phyloP scores from a whole-genome alignment of 2,329 filamentous ascomycete genomes.

The Beauveria asiatica region DNA sequence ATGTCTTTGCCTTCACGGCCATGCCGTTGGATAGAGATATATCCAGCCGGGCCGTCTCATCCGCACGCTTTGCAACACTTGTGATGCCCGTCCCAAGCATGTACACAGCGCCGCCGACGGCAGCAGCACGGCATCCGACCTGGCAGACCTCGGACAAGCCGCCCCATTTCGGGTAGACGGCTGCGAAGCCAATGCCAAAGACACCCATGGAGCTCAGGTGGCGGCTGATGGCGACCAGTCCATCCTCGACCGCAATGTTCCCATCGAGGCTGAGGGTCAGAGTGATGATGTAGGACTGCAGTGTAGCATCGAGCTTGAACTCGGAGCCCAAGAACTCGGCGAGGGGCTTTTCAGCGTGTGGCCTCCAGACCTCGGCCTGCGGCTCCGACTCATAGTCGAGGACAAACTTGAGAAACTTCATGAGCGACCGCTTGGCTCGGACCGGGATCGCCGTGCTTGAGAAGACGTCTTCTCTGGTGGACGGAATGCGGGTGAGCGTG shows the following conservation, averaged over 20 bases:
- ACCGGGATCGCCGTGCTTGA: slow-evolving; percentile 65
- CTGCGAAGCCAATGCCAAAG: slow-evolving; percentile 82
- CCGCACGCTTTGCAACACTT: slow-evolving; percentile 17
- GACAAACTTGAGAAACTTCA: slow-evolving; percentile 91
- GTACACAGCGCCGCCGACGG: slow-evolving; percentile 86
- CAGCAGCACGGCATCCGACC: slow-evolving; percentile 80
- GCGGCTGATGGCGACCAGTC: slow-evolving; percentile 63
- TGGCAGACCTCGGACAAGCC: slow-evolving; percentile 83
- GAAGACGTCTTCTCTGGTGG: slow-evolving; percentile 87
- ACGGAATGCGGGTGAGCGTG: slow-evolving; percentile 64
- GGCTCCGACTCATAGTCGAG: slow-evolving; percentile 56
- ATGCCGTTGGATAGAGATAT: slow-evolving; percentile 50
- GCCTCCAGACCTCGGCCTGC: slow-evolving; percentile 50
- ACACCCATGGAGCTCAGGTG: slow-evolving; percentile 81
- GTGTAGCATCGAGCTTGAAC: slow-evolving; percentile 58
- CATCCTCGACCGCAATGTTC: slow-evolving; percentile 53
- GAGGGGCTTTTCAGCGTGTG: slow-evolving; percentile 46
- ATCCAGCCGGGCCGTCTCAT: slow-evolving; percentile 25
- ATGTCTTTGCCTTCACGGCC: slow-evolving; percentile 42
- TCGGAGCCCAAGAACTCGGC: slow-evolving; percentile 49
- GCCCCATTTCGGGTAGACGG: slow-evolving; percentile 88
- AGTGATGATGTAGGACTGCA: slow-evolving; percentile 55
- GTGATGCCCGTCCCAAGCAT: slow-evolving; percentile 67
- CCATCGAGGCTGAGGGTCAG: slow-evolving; percentile 66
- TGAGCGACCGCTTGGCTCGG: slow-evolving; percentile 74